Evolutionary conservation across 2,329 filamentous ascomycete genomes (phyloP), one percentile per base, ranked within the genome.

Genomic region (Boeremia lycopersici): DNA sequence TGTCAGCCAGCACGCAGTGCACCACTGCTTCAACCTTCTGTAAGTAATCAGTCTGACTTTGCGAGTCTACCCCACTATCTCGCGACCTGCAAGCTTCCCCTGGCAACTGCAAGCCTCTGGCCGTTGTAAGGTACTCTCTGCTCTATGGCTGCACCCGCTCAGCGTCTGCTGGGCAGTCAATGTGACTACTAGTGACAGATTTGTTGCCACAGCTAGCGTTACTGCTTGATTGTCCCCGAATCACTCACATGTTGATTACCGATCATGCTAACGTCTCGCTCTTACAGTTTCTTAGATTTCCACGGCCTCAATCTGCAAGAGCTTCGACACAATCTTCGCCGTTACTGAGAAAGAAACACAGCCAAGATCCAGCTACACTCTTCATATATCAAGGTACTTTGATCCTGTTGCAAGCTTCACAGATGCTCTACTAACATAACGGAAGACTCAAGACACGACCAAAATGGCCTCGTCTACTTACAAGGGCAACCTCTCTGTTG

Each of bases 401-500:
- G 11, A 25, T 23, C 10, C 11, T 12, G 11, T 3, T 26, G 26
- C 19, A 31, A 30, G 19, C 40, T 34, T 9, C 10, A 28, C 17
- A 9, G 5, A 36, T 13, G 25, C 3, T 17, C 13, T 35, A 36
- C 52, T 55, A 17, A 55, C 17, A 30, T 13, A 1, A 30, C 4
- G 11, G 19, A 31, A 55, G 52, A 15, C n/a, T 33, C 25, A 25
- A 34, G n/a, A 30, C 19, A 35, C 19, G 19, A 36, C 31, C 57
- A 65, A 60, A 5, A 74, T 73, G 70, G 66, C 60, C 33, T 57
- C 65, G 11, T 62, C 59, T 17, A 44, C 58, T 10, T 73, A 65
- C 54, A 74, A 73, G 52, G 61, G 64, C 50, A 62, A 62, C 33
- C 50, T 74, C 35, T 61, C 71, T 7, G 68, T 69, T 38, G 62